Conservation (phyloP, 1,139 yeast species). For the Scheffersomyces segobiensis region DNA sequence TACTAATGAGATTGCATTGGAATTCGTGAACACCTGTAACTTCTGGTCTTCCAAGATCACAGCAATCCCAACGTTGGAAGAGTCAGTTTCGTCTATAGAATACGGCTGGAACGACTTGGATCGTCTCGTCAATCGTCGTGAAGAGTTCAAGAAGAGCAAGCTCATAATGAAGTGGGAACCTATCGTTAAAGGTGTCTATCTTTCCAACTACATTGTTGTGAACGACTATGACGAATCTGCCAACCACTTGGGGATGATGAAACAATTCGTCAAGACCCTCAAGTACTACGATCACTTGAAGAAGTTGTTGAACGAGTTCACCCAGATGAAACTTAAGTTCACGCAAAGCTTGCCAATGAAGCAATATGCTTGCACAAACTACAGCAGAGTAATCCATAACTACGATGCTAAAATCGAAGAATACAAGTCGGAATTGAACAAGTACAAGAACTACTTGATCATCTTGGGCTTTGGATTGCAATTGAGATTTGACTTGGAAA, state of each 20-base stretch:
- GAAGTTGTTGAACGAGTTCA: constrained; percentile 37
- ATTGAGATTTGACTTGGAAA: constrained; percentile 46
- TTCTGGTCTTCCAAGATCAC: constrained; percentile 90
- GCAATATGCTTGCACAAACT: constrained; percentile 34
- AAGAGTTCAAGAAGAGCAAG: constrained; percentile 36
- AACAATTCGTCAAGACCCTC: constrained; percentile 46
- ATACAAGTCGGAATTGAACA: constrained; percentile 44
- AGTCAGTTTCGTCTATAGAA: constrained; percentile 69
- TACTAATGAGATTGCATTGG: constrained; percentile 66
- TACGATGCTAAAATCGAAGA: constrained; percentile 42
- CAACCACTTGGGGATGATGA: constrained; percentile 46
- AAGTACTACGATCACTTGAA: constrained; percentile 45
- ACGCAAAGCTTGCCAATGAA: constrained; percentile 28
- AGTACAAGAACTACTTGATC: constrained; percentile 48
- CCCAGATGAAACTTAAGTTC: constrained; percentile 31
- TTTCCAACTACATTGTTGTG: constrained; percentile 35
- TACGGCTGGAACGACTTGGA: constrained; percentile 76
- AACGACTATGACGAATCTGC: constrained; percentile 20
- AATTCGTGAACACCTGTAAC: constrained; percentile 75
- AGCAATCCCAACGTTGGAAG: constrained; percentile 67
- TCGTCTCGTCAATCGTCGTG: constrained; percentile 28
- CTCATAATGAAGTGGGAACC: constrained; percentile 44
- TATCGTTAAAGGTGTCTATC: constrained; percentile 43
- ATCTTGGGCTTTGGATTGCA: constrained; percentile 51
- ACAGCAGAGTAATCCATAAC: constrained; percentile 35